Percentiles rank a stretch among this genome's conserved stretches.
phyloP scores from a whole-genome alignment of 2,329 filamentous ascomycete species.

The Apiospora malaysiana region DNA sequence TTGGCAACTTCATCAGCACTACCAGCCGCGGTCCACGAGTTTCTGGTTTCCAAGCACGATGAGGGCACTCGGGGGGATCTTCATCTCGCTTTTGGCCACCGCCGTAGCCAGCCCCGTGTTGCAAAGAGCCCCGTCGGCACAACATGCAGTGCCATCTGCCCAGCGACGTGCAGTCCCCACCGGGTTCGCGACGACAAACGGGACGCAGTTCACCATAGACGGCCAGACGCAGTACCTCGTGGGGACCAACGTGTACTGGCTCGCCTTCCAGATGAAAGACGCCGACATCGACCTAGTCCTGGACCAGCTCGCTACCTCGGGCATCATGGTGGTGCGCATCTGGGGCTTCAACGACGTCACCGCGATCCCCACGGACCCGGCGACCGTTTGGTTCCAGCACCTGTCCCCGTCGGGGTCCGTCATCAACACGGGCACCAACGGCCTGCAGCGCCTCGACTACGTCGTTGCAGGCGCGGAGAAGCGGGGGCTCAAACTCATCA shows the following conservation, averaged over 20 bases:
- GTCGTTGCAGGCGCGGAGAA: conserved; percentile 65
- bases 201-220: conserved; percentile 46
- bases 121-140: not conserved
- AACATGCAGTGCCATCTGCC: not conserved
- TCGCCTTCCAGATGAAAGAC: conserved; percentile 55
- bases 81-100: not conserved
- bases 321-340: conserved; percentile 63
- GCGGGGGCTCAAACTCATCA: conserved; percentile 66
- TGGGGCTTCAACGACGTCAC: conserved; percentile 70
- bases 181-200: conserved; percentile 32
- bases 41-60: not conserved
- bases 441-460: conserved; percentile 68
- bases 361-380: conserved; percentile 37
- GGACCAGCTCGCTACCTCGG: conserved; percentile 53
- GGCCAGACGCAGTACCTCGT: conserved; percentile 51
- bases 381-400: conserved; percentile 58
- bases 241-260: conserved; percentile 61
- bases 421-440: conserved; percentile 69
- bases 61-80: not conserved
- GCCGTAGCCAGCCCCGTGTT: not conserved
- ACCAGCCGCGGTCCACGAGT: not conserved
- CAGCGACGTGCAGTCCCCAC: not conserved
- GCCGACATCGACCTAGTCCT: conserved; percentile 61
- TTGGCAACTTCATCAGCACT: not conserved
- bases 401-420: conserved; percentile 55